Conservation (phyloP, 352 stramenopile genomes). For the Globisporangium perplexum region DNA sequence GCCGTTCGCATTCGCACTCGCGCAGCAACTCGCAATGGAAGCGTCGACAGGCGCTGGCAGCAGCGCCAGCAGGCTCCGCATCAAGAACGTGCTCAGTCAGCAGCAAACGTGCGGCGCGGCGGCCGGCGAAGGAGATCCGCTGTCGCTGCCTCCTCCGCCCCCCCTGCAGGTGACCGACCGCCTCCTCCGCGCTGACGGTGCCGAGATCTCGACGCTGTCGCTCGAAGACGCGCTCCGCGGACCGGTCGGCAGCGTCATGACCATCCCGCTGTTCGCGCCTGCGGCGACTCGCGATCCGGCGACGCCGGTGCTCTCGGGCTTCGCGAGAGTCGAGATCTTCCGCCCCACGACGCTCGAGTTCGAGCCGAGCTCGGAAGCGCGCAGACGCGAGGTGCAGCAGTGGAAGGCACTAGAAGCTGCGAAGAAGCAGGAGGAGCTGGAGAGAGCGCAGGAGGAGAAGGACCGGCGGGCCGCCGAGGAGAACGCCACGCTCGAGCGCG, state of each 20-base stretch:
- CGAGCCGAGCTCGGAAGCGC: slow-evolving; percentile 24
- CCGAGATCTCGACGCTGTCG: slow-evolving; percentile 30
- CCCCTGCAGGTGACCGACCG: slow-evolving; percentile 29
- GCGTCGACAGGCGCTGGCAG: too few species aligned
- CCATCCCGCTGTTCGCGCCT: slow-evolving; percentile 48
- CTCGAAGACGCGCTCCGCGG: slow-evolving; percentile 41
- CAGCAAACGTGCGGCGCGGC: background rate
- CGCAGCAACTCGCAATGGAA: slow-evolving; percentile 8
- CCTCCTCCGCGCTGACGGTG: slow-evolving; percentile 41
- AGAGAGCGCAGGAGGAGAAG: slow-evolving; percentile 26
- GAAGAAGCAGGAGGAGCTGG: slow-evolving; percentile 23
- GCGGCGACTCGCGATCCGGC: background rate
- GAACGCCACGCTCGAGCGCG: slow-evolving; percentile 24
- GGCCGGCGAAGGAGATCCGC: background rate
- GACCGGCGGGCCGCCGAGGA: slow-evolving; percentile 26
- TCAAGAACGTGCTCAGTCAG: background rate
- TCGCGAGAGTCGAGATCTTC: slow-evolving; percentile 60
- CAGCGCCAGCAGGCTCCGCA: background rate
- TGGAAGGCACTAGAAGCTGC: slow-evolving; percentile 25
- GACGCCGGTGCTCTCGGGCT: slow-evolving; percentile 44
- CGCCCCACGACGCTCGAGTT: slow-evolving; percentile 42
- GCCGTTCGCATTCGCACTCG: slow-evolving; percentile 4
- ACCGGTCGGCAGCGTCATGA: slow-evolving; percentile 26
- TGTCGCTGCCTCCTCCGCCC: background rate
- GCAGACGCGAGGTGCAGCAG: slow-evolving; percentile 22